These are phyloP conservation scores for Nephelium lappaceum DNA, from an alignment of 345 rosid genomes.

Conservation along the genomic window DNA sequence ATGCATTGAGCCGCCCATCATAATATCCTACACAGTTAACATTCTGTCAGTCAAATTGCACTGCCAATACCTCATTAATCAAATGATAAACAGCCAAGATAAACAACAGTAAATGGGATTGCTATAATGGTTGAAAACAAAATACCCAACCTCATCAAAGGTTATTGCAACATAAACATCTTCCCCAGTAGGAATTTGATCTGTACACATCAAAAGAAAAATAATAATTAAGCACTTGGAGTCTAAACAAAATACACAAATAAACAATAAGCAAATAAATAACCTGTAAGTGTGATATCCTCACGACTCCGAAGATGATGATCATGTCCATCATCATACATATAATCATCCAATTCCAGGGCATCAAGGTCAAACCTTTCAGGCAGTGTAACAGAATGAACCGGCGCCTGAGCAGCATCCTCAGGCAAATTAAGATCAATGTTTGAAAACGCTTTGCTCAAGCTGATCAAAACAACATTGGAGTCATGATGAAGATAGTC, in stretches of 20 bases:
- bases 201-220: conserved; percentile 26
- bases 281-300: conserved; percentile 79
- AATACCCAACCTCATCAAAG: conserved; percentile 63
- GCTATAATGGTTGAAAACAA: not conserved
- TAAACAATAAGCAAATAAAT: not conserved
- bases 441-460: conserved; percentile 59
- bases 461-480: conserved; percentile 39
- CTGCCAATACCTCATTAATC: conserved; percentile 3
- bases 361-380: conserved; percentile 69
- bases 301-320: conserved; percentile 54
- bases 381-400: conserved; percentile 75
- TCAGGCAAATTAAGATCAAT: conserved; percentile 66
- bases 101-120: too few relatives aligned
- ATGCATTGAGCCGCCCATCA: conserved; percentile 20
- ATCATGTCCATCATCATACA: conserved; percentile 38
- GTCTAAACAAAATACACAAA: not conserved
- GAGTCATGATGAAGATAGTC: conserved; percentile 84
- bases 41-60: not conserved
- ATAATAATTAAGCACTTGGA: not conserved
- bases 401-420: conserved; percentile 65
- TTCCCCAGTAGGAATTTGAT: conserved; percentile 64
- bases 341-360: conserved; percentile 48
- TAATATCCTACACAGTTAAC: conserved; percentile 44
- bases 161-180: conserved; percentile 69
- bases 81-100: not conserved